Conservation (phyloP, 176 grass and related monocot species). For the Aegilops bicornis region DNA sequence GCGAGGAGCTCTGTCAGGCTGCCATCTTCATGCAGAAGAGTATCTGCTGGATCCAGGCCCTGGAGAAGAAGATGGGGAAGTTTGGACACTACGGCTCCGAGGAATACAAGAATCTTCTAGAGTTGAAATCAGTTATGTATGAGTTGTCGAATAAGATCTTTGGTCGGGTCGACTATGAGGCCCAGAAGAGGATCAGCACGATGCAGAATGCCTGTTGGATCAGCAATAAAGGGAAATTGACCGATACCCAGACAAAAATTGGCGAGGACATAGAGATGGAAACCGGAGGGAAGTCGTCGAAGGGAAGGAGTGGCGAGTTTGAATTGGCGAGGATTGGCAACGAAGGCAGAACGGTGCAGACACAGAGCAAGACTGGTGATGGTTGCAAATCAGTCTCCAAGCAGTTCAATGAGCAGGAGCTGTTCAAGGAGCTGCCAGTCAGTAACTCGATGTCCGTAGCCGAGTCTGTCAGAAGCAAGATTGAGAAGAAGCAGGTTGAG, state of each 20-base stretch:
- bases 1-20: too few species aligned
- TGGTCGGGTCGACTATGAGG: neutral
- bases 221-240: neutral
- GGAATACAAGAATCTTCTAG: neutral
- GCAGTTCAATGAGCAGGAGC: neutral
- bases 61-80: neutral
- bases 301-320: neutral
- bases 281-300: neutral
- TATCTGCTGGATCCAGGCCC: neutral
- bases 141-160: neutral
- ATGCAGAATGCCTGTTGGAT: neutral
- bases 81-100: neutral
- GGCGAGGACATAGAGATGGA: neutral
- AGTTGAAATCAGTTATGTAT: neutral
- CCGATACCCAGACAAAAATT: neutral
- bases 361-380: neutral
- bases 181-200: neutral
- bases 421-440: neutral
- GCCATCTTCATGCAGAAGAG: too few species aligned
- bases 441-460: neutral
- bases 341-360: neutral
- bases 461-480: neutral
- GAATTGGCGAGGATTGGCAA: neutral
- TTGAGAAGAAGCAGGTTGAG: neutral
- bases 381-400: neutral